Conservation (phyloP, 306 rosid genomes). For the Fragaria ananassa region DNA sequence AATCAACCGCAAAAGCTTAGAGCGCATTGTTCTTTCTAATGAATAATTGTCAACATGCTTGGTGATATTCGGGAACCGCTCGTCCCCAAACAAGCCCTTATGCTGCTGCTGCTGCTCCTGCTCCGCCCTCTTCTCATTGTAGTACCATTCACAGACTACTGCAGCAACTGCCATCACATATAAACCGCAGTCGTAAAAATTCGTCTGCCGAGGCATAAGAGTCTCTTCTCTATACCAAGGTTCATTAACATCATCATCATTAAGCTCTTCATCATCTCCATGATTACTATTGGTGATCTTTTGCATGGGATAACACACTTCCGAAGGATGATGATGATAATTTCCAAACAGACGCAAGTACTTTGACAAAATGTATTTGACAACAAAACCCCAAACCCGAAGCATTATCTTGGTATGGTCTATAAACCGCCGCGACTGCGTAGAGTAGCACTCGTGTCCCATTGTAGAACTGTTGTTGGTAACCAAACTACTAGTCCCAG, state of each 20-base stretch:
- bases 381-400: neutral
- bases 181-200: conserved; percentile 1
- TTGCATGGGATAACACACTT: neutral
- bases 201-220: neutral
- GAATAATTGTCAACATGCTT: neutral
- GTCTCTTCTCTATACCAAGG: neutral
- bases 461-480: neutral
- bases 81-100: neutral
- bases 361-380: neutral
- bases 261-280: neutral
- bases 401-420: neutral
- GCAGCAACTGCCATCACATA: conserved; percentile 5
- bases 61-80: neutral
- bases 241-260: neutral
- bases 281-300: neutral
- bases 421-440: neutral
- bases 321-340: neutral
- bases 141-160: conserved; percentile 12
- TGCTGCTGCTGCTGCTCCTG: neutral
- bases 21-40: neutral
- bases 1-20: neutral
- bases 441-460: neutral
- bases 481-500: neutral
- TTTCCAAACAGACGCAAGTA: neutral
- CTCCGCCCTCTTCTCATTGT: neutral